phyloP scores from a whole-genome alignment of 2,329 filamentous ascomycete species.

The Fusarium humuli region DNA sequence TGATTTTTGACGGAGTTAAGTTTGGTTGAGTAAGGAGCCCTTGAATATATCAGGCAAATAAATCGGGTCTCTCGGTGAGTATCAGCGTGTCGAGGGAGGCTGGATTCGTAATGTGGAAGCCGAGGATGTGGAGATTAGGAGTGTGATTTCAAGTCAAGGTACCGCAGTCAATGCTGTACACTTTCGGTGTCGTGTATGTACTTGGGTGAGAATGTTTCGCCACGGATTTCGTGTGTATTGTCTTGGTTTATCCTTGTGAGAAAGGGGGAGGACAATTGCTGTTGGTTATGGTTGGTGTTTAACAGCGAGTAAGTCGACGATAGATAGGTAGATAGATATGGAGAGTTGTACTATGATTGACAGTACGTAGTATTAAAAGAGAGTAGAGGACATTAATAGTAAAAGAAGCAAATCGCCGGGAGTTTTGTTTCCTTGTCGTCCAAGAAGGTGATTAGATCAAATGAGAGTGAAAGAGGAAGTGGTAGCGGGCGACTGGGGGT shows the following conservation, averaged over 20 bases:
- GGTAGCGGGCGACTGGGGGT: slow-evolving; percentile 43
- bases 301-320: slow-evolving; percentile 8
- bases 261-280: slow-evolving; percentile 34
- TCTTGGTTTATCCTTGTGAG: slow-evolving; percentile 19
- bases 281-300: slow-evolving; percentile 10
- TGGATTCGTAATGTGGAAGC: slow-evolving; percentile 24
- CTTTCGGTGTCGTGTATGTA: slow-evolving; percentile 22
- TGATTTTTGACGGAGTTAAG: slow-evolving; percentile 1
- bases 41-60: slow-evolving; percentile 12
- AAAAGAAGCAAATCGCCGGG: slow-evolving; percentile 45
- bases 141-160: slow-evolving; percentile 18
- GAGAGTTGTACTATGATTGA: background rate
- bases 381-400: slow-evolving; percentile 37
- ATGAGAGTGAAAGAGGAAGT: slow-evolving; percentile 43
- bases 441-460: slow-evolving; percentile 43
- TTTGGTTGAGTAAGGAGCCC: slow-evolving; percentile 3
- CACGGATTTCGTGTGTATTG: slow-evolving; percentile 26
- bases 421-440: slow-evolving; percentile 46
- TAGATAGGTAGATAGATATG: background rate
- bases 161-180: slow-evolving; percentile 42
- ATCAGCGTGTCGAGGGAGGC: slow-evolving; percentile 33
- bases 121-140: slow-evolving; percentile 37
- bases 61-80: slow-evolving; percentile 24
- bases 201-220: slow-evolving; percentile 24
- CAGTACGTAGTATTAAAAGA: slow-evolving; percentile 39